Evolutionary conservation across 2,329 filamentous ascomycete species (phyloP).

Genomic region (Fusarium nanum): DNA sequence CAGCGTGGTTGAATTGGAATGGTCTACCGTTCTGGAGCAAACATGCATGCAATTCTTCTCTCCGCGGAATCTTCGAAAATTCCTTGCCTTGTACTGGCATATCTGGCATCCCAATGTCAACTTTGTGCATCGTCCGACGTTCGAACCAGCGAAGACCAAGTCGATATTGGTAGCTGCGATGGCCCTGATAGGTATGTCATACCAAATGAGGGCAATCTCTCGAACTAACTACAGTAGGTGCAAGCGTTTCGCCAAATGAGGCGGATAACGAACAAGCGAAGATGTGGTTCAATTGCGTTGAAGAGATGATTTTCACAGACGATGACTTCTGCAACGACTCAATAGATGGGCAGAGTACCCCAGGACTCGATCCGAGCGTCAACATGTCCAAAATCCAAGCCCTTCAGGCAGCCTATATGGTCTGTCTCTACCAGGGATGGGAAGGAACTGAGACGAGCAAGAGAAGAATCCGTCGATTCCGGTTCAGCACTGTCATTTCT

Average conservation of each 20-base stretch:
- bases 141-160: background rate
- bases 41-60: background rate
- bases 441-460: background rate
- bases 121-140: background rate
- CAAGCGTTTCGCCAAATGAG: background rate
- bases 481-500: background rate
- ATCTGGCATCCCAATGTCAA: constrained; percentile 10
- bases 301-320: background rate
- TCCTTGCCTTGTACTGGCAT: background rate
- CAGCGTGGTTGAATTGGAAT: background rate
- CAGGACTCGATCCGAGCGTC: fast-evolving
- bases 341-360: fast-evolving
- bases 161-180: background rate
- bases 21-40: background rate
- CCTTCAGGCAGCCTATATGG: background rate
- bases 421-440: constrained; percentile 6
- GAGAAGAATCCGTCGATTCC: background rate
- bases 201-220: too few relatives aligned
- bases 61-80: background rate
- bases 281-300: background rate
- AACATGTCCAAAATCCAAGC: background rate
- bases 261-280: constrained; percentile 1
- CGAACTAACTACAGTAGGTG: too few relatives aligned
- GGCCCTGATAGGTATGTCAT: constrained; percentile 2
- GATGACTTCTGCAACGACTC: background rate